Evolutionary conservation across 176 grass and related monocot genomes (phyloP), one percentile per base, ranked within the genome.

Genomic region (Musa itinerans): DNA sequence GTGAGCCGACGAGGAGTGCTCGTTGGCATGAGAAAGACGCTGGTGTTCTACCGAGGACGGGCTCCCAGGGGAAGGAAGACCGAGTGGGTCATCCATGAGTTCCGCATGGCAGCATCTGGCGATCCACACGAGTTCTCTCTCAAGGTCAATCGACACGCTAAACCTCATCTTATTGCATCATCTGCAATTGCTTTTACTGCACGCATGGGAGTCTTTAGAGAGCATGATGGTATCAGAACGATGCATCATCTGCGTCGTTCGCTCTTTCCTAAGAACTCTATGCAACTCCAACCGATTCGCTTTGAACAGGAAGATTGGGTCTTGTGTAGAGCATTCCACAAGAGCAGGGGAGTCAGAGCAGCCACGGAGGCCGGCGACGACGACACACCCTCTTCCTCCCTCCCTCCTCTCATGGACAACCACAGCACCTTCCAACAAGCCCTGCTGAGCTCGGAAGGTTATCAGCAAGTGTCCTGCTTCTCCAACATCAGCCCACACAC

Each of bases 1-100:
- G 84, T 98, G 63, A 93, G 58, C 58, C 82, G 84, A 26, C 80
- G 86, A 80, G 90, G 94, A 2, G 80, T 87, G 10, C 82, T 86
- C 1, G 86, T 93, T 1, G 94, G 94, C 24, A 98, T 93, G 94
- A 85, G 94, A 13, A 98, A 98, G 92, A 98, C 94, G 11, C 84
- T 98, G 10, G 94, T 98, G 25, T 98, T 98, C 68, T 98, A 98
- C 52, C 80, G 85, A 80, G 94, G 94, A 57, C 91, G 94, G 85
- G 94, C 94, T 8, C 94, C 94, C 1, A 98, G 83, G 59, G 94
- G 94, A 21, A 91, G 76, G 78, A 98, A 98, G 84, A 98, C 86
- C 9, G 86, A 98, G n/a, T 98, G 94, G 94, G 90, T 93, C 71
- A 98, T 93, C 90, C 94, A 98, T 11, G 94, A 98, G 74, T 98